These are phyloP conservation scores for Colletotrichum tropicale DNA, from an alignment of 2,329 filamentous ascomycete species.

Conservation along the genomic window DNA sequence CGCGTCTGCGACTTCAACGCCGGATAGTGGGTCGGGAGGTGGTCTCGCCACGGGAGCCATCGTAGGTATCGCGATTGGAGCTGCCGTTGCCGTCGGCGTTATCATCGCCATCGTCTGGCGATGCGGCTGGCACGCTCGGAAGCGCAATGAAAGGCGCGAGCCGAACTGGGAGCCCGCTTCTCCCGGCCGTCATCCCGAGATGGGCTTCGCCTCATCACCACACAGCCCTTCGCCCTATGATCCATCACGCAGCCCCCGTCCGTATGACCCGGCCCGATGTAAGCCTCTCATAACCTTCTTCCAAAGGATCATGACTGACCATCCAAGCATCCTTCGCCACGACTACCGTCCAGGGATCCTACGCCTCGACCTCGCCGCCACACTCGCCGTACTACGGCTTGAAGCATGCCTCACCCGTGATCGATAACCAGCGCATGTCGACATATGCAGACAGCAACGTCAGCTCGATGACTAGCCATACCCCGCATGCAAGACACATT, in stretches of 20 bases:
- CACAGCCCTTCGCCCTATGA: constrained; percentile 2
- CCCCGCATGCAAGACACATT: not conserved
- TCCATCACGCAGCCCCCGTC: not conserved
- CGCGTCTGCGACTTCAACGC: not conserved
- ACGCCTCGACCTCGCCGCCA: not conserved
- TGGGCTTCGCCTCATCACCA: constrained; percentile 3
- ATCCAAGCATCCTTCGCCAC: constrained; percentile 1
- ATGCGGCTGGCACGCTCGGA: constrained; percentile 15
- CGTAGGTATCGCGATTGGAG: constrained; percentile 25
- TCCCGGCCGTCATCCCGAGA: constrained; percentile 1
- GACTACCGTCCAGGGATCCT: not conserved
- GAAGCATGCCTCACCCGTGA: constrained; percentile 1
- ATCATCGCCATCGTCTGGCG: constrained; percentile 13
- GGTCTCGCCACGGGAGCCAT: constrained; percentile 17
- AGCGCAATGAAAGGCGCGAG: constrained; percentile 14
- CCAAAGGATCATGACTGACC: not conserved
- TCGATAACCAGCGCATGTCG: not conserved
- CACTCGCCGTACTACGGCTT: constrained; percentile 1
- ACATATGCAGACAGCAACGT: constrained; percentile 3
- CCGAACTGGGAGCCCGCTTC: constrained; percentile 6
- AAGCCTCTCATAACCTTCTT: not conserved
- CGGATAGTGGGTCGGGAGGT: not conserved
- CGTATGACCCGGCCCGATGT: not conserved
- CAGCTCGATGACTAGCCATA: not conserved
- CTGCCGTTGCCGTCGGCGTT: constrained; percentile 4